phyloP scores from a whole-genome alignment of 805 yeast genomes.

The Metschnikowia colocasiae region DNA sequence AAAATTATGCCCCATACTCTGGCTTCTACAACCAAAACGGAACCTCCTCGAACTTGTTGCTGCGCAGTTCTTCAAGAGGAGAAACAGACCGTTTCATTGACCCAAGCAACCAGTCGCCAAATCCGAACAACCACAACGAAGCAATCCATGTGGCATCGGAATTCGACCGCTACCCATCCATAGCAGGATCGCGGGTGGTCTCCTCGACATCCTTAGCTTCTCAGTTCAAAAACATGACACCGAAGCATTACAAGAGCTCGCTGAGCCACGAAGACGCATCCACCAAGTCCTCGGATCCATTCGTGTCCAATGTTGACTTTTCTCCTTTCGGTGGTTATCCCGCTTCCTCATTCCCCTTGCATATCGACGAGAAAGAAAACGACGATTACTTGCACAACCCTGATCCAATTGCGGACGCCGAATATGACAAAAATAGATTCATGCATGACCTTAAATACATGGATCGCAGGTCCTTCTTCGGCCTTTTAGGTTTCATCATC shows the following conservation, averaged over 20 bases:
- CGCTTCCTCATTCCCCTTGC: constrained; percentile 84
- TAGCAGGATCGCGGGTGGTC: constrained; percentile 54
- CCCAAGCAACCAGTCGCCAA: constrained; percentile 7
- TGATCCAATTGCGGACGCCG: constrained; percentile 89
- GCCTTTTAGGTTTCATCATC: constrained; percentile 55
- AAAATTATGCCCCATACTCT: constrained; percentile 29
- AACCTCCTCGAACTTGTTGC: constrained; percentile 36
- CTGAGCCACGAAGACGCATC: constrained; percentile 22
- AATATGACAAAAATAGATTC: constrained; percentile 69
- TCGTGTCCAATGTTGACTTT: constrained; percentile 54
- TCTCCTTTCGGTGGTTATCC: constrained; percentile 98
- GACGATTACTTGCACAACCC: constrained; percentile 97
- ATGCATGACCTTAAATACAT: constrained; percentile 58
- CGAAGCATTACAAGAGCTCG: constrained; percentile 9
- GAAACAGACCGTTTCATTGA: constrained; percentile 16
- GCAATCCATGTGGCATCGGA: constrained; percentile 47
- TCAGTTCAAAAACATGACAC: constrained; percentile 8
- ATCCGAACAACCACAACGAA: constrained; percentile 8
- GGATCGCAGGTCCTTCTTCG: constrained; percentile 61
- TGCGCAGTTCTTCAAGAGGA: constrained; percentile 11
- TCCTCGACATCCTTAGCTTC: constrained; percentile 40
- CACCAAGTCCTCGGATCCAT: constrained; percentile 26
- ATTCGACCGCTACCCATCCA: constrained; percentile 65
- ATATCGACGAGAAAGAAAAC: constrained; percentile 88
- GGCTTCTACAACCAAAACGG: constrained; percentile 40